Conservation (phyloP, 2,329 filamentous ascomycete species). For the Talaromyces sp. region DNA sequence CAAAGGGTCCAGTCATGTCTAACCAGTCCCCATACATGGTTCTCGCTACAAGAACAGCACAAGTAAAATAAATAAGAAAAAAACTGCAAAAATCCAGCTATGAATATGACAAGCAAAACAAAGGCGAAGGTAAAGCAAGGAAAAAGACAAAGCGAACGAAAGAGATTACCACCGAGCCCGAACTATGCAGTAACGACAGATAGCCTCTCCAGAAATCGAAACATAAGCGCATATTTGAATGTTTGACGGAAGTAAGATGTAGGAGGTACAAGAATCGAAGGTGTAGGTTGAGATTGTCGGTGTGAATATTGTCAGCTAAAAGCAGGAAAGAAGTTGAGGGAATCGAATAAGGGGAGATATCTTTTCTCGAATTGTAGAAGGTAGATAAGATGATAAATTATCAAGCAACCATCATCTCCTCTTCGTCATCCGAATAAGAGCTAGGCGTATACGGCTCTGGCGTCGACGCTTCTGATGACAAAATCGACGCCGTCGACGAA, state of each 20-base stretch:
- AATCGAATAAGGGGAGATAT: background rate
- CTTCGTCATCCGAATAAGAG: conserved; percentile 16
- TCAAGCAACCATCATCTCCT: conserved; percentile 5
- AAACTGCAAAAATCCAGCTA: conserved; percentile 6
- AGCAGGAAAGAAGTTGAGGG: background rate
- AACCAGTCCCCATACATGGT: background rate
- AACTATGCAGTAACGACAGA: conserved; percentile 20
- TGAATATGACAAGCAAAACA: background rate
- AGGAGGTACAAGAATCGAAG: background rate
- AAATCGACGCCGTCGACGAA: conserved; percentile 5
- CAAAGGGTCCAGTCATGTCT: background rate
- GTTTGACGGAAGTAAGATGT: background rate
- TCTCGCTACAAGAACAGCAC: background rate
- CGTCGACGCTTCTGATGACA: conserved; percentile 14
- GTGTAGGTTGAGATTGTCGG: background rate
- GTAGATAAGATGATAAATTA: background rate
- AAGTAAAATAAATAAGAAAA: background rate
- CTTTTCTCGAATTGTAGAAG: too few relatives aligned
- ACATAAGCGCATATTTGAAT: background rate
- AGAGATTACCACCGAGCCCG: conserved; percentile 21
- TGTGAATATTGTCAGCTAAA: background rate
- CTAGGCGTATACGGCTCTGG: conserved; percentile 17
- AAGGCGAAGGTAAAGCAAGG: background rate
- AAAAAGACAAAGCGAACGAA: conserved; percentile 16
- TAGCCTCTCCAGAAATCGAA: conserved; percentile 16